Evolutionary conservation across 257 asterid species (phyloP).

Genomic region (Gentiana macrophylla): DNA sequence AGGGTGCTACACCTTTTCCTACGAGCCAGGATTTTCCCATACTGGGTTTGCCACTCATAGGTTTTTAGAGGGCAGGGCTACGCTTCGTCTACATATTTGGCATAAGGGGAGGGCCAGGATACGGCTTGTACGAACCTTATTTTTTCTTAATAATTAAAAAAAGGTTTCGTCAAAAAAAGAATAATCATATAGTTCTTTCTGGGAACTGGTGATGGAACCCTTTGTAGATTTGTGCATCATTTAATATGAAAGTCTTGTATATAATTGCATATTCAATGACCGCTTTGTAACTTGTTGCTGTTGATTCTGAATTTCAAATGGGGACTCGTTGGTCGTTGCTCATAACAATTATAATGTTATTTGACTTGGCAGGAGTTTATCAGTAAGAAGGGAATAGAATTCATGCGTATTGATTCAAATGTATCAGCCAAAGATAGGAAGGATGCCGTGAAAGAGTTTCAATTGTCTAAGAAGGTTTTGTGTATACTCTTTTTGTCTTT

Average conservation of each 20-base stretch:
- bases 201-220: too few species aligned
- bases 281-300: background rate
- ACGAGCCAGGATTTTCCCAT: too few species aligned
- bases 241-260: too few species aligned
- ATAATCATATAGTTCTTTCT: too few species aligned
- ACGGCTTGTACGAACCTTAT: too few species aligned
- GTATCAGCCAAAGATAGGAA: conserved; percentile 54
- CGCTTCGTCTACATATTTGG: too few species aligned
- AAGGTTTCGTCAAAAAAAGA: too few species aligned
- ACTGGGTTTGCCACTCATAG: too few species aligned
- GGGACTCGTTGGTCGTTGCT: background rate
- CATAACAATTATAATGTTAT: conserved; percentile 1
- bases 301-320: background rate
- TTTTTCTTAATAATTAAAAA: too few species aligned
- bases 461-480: conserved; percentile 58
- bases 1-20: too few species aligned
- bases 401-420: conserved; percentile 77
- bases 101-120: too few species aligned
- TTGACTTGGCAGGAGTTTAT: conserved; percentile 50
- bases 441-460: conserved; percentile 66
- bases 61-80: too few species aligned
- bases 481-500: conserved; percentile 12
- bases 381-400: conserved; percentile 58
- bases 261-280: background rate
- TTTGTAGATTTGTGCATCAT: background rate